These are phyloP conservation scores for Sphagnum contortum DNA, from an alignment of 225 moss, liverwort and hornwort species.

Conservation along the genomic window DNA sequence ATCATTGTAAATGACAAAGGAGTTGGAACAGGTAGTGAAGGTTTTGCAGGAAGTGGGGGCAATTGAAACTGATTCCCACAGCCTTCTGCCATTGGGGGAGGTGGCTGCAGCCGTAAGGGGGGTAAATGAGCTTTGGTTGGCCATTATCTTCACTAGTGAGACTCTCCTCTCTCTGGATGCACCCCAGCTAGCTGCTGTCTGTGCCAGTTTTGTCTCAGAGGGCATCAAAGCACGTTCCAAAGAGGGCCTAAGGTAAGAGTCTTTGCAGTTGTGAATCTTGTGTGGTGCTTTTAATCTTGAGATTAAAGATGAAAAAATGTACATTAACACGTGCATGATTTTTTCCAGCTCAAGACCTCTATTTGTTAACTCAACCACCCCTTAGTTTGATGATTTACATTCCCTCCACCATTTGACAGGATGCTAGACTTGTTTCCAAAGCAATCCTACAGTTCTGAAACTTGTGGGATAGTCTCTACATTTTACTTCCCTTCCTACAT, in stretches of 20 bases:
- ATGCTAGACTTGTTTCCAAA: too few species aligned
- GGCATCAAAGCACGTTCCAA: slow-evolving; percentile 78
- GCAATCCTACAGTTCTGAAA: too few species aligned
- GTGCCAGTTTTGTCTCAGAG: slow-evolving; percentile 85
- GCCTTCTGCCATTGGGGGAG: slow-evolving; percentile 72
- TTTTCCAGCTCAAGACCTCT: too few species aligned
- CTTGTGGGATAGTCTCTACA: too few species aligned
- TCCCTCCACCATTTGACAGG: too few species aligned
- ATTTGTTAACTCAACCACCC: too few species aligned
- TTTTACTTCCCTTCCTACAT: too few species aligned
- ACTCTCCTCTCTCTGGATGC: slow-evolving; percentile 50
- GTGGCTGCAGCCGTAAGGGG: slow-evolving; percentile 74
- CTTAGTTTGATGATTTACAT: too few species aligned
- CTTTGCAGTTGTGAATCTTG: too few species aligned
- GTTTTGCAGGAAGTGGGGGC: slow-evolving; percentile 76
- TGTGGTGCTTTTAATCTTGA: background rate
- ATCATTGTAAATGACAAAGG: too few species aligned
- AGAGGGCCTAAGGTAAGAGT: slow-evolving; percentile 31
- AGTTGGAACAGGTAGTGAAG: slow-evolving; percentile 50
- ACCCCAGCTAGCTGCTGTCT: slow-evolving; percentile 86
- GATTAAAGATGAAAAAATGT: background rate
- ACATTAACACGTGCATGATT: too few species aligned
- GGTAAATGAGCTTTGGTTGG: slow-evolving; percentile 91
- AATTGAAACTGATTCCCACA: slow-evolving; percentile 47
- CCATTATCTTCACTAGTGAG: slow-evolving; percentile 58